Base-by-base conservation (phyloP, 2,329 filamentous ascomycete genomes). In the Myriangium duriaei region DNA sequence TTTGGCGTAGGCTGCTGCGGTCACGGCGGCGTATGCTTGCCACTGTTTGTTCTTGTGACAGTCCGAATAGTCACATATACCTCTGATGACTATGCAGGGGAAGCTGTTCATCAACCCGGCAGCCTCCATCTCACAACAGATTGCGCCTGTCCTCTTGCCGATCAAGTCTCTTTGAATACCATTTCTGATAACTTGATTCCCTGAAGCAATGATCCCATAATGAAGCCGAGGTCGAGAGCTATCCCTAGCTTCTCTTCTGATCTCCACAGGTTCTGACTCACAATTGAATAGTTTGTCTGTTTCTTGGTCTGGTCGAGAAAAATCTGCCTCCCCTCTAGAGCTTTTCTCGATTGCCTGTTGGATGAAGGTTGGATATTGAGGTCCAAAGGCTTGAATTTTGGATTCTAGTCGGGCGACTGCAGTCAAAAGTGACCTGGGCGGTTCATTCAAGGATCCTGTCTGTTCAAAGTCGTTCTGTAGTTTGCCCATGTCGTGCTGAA, bases 181-280 rank as follows among this genome's bases (percentile, higher is more conserved):
- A 32, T 44, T 39, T 24, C 37, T 44, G 10, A 44, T 33, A 4
- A 44, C 14, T 4, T 17, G 51, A 34, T 66, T 55, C 11, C 54
- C 60, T 1, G 60, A 64, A 3, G 52, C 63, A 2, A 66, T 52
- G 0, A 43, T 37, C 0, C 63, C 63, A 18, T 65, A 47, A 32
- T 62, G 57, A 0, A 66, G 40, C 0, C 7, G 41, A 21, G 55
- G 54, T 3, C 33, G 13, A 3, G 4, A 10, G 11, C 11, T 9
- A 10, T 40, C 7, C n/a, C 21, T 7, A n/a, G n/a, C n/a, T 26
- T 26, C 21, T n/a, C n/a, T 26, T 26, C 21, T 7, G n/a, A 7
- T 26, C n/a, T 7, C 21, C 21, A 26, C 21, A 7, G n/a, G 7
- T 26, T 26, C 21, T n/a, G n/a, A n/a, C 21, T 26, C 7, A n/a